Conservation (phyloP, 805 yeast genomes). For the Ogataea populi-albae region DNA sequence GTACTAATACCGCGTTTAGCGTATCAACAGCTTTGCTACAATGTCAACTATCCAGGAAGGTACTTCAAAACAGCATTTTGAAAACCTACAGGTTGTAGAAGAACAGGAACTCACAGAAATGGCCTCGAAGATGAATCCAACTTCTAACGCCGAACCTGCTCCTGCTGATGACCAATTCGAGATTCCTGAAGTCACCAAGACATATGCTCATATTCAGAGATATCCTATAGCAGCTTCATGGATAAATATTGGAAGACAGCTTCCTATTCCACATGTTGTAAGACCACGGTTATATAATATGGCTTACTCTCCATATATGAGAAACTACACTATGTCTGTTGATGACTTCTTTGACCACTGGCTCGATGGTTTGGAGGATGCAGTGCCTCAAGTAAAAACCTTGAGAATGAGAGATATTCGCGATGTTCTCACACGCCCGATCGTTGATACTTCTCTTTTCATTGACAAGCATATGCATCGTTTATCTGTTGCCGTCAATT, state of each 20-base stretch:
- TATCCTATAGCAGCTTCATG: slow-evolving; percentile 46
- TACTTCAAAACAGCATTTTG: slow-evolving; percentile 6
- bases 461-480: slow-evolving; percentile 35
- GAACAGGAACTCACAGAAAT: background rate
- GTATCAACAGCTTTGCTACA: slow-evolving; percentile 6
- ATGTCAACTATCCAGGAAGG: slow-evolving; percentile 12
- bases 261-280: slow-evolving; percentile 28
- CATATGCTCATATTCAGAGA: slow-evolving; percentile 40
- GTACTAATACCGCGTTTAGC: slow-evolving; percentile 4
- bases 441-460: slow-evolving; percentile 38
- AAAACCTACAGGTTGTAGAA: background rate
- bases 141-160: slow-evolving; percentile 2
- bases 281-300: slow-evolving; percentile 22
- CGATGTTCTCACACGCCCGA: slow-evolving; percentile 51
- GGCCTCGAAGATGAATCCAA: background rate
- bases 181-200: slow-evolving; percentile 27
- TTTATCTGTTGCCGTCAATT: slow-evolving; percentile 32
- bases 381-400: slow-evolving; percentile 58
- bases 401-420: slow-evolving; percentile 48
- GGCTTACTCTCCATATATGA: slow-evolving; percentile 25
- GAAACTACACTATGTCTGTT: slow-evolving; percentile 24
- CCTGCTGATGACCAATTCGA: slow-evolving; percentile 1
- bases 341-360: slow-evolving; percentile 56
- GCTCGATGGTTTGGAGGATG: slow-evolving; percentile 55
- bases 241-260: slow-evolving; percentile 25